These are phyloP conservation scores for Sclerotinia spermophila DNA, from an alignment of 2,329 filamentous ascomycete species.

Conservation along the genomic window DNA sequence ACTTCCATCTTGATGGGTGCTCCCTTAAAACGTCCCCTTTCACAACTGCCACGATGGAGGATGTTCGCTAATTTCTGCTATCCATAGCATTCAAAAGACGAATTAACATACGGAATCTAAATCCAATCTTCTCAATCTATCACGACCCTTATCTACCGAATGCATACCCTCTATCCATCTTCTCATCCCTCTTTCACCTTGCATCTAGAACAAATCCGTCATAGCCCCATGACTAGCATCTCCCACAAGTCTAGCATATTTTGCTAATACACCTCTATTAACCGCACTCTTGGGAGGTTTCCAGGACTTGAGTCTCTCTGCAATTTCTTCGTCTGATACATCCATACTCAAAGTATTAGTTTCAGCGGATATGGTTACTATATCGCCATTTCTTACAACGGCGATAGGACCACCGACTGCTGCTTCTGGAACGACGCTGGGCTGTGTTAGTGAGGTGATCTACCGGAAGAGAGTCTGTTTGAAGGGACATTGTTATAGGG, in stretches of 20 bases:
- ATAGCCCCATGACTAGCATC: conserved; percentile 91
- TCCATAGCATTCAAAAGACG: not conserved
- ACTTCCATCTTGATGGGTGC: not conserved
- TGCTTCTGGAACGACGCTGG: conserved; percentile 75
- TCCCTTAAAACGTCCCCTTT: not conserved
- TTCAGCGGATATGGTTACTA: conserved; percentile 81
- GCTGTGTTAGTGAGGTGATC: not conserved
- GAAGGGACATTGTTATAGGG: too few relatives aligned
- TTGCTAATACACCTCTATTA: conserved; percentile 79
- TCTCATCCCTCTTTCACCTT: not conserved
- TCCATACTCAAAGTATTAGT: conserved; percentile 67
- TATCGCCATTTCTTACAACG: conserved; percentile 74
- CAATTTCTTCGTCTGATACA: conserved; percentile 65
- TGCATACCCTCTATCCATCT: not conserved
- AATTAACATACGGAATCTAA: not conserved
- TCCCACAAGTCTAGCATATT: conserved; percentile 83
- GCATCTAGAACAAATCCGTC: conserved; percentile 65
- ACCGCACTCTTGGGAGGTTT: conserved; percentile 67
- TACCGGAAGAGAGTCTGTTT: too few relatives aligned
- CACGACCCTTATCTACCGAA: not conserved
- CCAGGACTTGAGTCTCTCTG: conserved; percentile 62
- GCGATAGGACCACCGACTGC: conserved; percentile 86
- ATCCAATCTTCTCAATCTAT: not conserved
- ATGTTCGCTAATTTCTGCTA: not conserved
- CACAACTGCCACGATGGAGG: not conserved